Evolutionary conservation across 345 rosid genomes (phyloP).

Genomic region (Euphorbia peplus): DNA sequence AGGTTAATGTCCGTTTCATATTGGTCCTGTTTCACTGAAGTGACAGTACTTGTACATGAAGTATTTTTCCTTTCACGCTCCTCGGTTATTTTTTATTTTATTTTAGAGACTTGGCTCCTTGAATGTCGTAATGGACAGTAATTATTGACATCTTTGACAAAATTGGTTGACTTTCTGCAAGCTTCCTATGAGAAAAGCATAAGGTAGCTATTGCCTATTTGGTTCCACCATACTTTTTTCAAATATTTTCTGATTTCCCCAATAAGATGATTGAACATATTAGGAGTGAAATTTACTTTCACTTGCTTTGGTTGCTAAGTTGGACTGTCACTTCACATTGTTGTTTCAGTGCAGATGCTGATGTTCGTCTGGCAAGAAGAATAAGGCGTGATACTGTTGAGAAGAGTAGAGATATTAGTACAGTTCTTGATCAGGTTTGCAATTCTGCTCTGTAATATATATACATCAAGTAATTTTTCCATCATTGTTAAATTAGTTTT

Average conservation of each 20-base stretch:
- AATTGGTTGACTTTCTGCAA: constrained; percentile 3
- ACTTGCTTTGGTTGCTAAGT: constrained; percentile 24
- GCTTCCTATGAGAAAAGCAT: not conserved
- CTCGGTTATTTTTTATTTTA: not conserved
- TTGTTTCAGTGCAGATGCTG: constrained; percentile 88
- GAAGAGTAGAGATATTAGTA: constrained; percentile 81
- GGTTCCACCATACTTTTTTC: not conserved
- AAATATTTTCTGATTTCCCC: not conserved
- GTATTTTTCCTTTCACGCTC: not conserved
- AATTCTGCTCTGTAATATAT: not conserved
- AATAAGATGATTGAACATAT: not conserved
- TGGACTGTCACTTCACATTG: constrained; percentile 37
- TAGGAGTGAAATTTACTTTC: not conserved
- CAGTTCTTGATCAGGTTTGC: constrained; percentile 92
- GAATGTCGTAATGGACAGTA: not conserved
- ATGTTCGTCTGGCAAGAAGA: constrained; percentile 97
- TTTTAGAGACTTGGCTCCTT: not conserved
- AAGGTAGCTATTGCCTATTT: not conserved
- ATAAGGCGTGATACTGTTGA: constrained; percentile 88
- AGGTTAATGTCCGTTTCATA: not conserved
- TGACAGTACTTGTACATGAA: not conserved
- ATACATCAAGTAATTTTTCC: not conserved
- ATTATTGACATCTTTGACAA: not conserved
- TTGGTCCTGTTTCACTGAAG: not conserved
- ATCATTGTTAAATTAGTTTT: not conserved